A percentile compares a stretch with the other conserved stretches of the same genome.
Evolutionary conservation across 176 grass and related monocot species (phyloP).

Genomic region (Dactylis glomerata): DNA sequence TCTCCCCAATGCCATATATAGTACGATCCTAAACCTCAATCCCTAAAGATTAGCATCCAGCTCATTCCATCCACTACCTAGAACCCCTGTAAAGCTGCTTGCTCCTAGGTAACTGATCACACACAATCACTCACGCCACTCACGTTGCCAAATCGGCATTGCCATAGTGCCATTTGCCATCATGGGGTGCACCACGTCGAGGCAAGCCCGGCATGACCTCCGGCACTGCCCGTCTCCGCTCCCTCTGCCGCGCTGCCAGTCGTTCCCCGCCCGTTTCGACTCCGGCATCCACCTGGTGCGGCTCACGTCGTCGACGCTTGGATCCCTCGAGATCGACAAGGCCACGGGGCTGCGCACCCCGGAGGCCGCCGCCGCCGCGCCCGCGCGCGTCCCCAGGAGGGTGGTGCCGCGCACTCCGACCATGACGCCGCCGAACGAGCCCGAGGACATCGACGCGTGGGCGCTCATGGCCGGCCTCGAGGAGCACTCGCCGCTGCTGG

Average conservation of each 20-base stretch:
- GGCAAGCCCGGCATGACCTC: conserved; percentile 72
- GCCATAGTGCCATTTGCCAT: background rate
- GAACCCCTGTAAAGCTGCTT: conserved; percentile 25
- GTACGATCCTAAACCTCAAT: conserved; percentile 48
- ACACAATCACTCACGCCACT: background rate
- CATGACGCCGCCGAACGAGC: conserved; percentile 92
- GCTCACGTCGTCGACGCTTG: conserved; percentile 63
- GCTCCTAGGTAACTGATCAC: conserved; percentile 17
- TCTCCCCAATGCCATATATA: conserved; percentile 26
- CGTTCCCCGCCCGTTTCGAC: conserved; percentile 35
- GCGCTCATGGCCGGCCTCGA: conserved; percentile 86
- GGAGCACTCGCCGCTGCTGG: conserved; percentile 41
- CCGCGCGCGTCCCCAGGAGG: conserved; percentile 12
- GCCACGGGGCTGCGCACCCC: background rate
- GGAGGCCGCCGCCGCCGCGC: background rate
- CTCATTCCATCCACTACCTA: conserved; percentile 36
- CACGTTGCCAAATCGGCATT: background rate
- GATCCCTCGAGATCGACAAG: conserved; percentile 59
- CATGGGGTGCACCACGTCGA: conserved; percentile 94
- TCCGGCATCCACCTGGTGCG: conserved; percentile 50
- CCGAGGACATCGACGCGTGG: conserved; percentile 76
- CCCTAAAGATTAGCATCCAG: conserved; percentile 49
- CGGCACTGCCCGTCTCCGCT: conserved; percentile 49
- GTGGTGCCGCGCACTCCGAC: conserved; percentile 59
- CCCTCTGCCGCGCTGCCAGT: conserved; percentile 51